Percentiles rank a stretch among this genome's conserved stretches.
Evolutionary conservation across 352 stramenopile species (phyloP).

Genomic region (Phytopythium kandeliae): DNA sequence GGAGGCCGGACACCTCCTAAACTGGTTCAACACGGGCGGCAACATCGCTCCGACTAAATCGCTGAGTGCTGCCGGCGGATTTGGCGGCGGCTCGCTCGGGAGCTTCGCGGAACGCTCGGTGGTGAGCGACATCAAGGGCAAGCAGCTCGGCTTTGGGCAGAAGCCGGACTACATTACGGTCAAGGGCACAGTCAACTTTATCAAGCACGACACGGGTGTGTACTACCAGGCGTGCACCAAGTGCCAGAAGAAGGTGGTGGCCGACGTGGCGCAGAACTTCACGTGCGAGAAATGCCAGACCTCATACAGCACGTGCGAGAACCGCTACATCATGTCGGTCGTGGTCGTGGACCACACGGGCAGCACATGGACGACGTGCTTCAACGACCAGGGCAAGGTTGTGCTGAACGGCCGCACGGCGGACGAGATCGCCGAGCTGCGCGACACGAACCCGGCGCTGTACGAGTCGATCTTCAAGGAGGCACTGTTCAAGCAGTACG

Average conservation of each 20-base stretch:
- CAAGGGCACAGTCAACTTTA: constrained; percentile 95
- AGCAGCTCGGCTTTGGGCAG: constrained; percentile 92
- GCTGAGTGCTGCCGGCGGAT: constrained; percentile 64
- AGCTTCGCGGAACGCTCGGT: constrained; percentile 86
- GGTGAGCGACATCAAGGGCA: constrained; percentile 93
- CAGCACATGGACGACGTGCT: constrained; percentile 94
- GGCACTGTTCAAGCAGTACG: constrained; percentile 88
- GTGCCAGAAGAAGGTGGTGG: constrained; percentile 90
- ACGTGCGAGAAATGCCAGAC: constrained; percentile 96
- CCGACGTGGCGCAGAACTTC: constrained; percentile 93
- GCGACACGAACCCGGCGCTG: constrained; percentile 75
- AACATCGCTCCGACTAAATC: constrained; percentile 70
- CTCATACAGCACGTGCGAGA: constrained; percentile 91
- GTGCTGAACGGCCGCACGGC: constrained; percentile 89
- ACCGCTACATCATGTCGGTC: constrained; percentile 95
- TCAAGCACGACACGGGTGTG: constrained; percentile 92
- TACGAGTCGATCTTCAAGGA: constrained; percentile 95
- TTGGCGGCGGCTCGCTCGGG: constrained; percentile 68
- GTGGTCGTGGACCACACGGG: constrained; percentile 92
- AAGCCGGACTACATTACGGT: constrained; percentile 97
- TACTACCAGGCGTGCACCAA: constrained; percentile 87
- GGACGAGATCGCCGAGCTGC: constrained; percentile 89
- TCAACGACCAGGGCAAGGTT: constrained; percentile 96
- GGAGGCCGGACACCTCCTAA: constrained; percentile 78
- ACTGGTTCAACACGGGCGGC: constrained; percentile 80